These are phyloP conservation scores for Globisporangium spinosum DNA, from an alignment of 352 stramenopile species.

Conservation along the genomic window DNA sequence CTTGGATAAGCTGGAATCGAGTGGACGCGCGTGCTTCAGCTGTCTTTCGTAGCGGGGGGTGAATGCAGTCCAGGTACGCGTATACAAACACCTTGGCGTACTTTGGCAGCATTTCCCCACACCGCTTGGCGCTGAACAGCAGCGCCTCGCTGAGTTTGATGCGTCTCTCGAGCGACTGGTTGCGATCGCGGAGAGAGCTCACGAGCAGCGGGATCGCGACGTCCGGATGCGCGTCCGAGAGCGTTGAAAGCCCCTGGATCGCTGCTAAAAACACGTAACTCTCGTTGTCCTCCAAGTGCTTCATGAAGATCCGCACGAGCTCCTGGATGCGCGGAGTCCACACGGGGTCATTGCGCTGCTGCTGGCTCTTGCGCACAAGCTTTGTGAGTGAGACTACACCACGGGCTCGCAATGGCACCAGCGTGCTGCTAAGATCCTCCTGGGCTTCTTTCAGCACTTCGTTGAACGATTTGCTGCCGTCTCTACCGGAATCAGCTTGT, in stretches of 20 bases:
- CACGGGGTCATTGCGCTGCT: conserved; percentile 30
- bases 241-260: conserved; percentile 61
- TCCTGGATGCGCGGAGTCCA: conserved; percentile 51
- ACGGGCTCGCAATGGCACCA: conserved; percentile 70
- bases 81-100: conserved; percentile 77
- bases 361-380: conserved; percentile 58
- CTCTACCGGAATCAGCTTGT: neutral
- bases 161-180: conserved; percentile 51
- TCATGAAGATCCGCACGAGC: conserved; percentile 56
- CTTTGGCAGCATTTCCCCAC: conserved; percentile 64
- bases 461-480: conserved; percentile 38
- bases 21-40: conserved; percentile 1
- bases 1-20: conserved; percentile 55
- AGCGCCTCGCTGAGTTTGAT: conserved; percentile 86
- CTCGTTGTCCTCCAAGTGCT: conserved; percentile 61
- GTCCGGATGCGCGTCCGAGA: conserved; percentile 57
- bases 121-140: conserved; percentile 73
- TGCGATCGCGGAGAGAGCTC: conserved; percentile 36
- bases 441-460: conserved; percentile 48
- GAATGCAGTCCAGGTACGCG: conserved; percentile 77
- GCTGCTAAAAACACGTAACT: conserved; percentile 86
- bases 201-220: conserved; percentile 71
- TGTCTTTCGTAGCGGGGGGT: conserved; percentile 22
- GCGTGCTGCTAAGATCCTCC: conserved; percentile 51
- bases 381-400: conserved; percentile 75